Conservation (phyloP, 1,284 basidiomycete species). For the Malassezia cuniculi region DNA sequence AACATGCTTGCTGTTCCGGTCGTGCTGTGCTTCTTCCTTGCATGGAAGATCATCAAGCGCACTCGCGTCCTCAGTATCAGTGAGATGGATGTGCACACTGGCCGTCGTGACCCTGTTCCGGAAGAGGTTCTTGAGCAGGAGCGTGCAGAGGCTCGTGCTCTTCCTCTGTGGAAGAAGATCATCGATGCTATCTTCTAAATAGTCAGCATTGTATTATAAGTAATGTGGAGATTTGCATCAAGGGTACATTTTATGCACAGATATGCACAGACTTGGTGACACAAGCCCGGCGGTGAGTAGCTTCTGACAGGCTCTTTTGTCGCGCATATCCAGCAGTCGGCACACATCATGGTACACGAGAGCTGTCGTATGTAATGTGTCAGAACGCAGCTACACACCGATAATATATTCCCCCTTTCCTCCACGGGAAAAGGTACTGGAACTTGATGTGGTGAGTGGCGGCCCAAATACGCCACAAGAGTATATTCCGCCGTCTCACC, state of each 20-base stretch:
- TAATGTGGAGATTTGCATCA: no score
- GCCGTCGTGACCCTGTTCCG: conserved; percentile 29
- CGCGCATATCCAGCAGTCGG: no score
- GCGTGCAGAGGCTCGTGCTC: conserved; percentile 26
- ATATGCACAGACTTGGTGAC: no score
- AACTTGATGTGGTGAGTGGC: conserved; percentile 1
- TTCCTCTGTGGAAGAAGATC: conserved; percentile 25
- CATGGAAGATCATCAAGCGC: conserved; percentile 24
- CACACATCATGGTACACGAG: no score
- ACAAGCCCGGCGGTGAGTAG: no score
- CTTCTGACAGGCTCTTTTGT: no score
- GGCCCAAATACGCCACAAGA: no score
- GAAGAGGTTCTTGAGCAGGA: conserved; percentile 35
- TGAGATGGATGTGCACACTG: conserved; percentile 40
- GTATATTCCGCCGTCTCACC: no score
- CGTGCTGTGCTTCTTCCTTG: conserved; percentile 21
- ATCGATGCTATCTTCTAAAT: conserved; percentile 28
- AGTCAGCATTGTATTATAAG: no score
- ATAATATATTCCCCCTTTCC: neutral
- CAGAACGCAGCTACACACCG: no score
- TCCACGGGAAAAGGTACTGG: conserved; percentile 11
- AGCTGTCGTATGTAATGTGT: no score
- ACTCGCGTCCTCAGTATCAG: conserved; percentile 20
- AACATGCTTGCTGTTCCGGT: conserved; percentile 46
- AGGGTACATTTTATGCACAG: no score